Evolutionary conservation across 495 filamentous ascomycete species (phyloP), one percentile per base, ranked within the genome.

Genomic region (Talaromyces adpressus): DNA sequence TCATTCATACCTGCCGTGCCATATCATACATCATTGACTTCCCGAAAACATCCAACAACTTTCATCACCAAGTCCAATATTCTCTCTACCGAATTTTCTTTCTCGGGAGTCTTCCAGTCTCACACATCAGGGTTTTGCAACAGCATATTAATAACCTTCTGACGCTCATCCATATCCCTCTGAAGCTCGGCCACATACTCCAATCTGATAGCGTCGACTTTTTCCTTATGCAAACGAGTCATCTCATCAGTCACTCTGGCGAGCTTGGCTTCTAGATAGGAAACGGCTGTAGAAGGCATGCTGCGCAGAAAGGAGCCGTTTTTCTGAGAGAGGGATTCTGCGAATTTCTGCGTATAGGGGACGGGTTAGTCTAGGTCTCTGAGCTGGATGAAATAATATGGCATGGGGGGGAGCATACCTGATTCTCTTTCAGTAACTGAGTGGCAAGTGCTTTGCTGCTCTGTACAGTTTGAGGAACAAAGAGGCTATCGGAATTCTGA

Each of bases 121-220:
- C 52, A 56, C 0, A 7, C 23, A 29, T 56, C 27, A 0, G 22
- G 1, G 29, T 32, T 32, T 36, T n/a, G 56, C 30, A 36, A 18
- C 27, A 58, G 22, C 56, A 58, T 58, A 36, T 58, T 29, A 36
- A 58, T 58, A 0, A 58, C 16, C 29, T 36, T 58, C 56, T 58
- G 56, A n/a, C 30, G 27, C n/a, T 58, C 56, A 14, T 34, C 16
- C 56, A 58, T 36, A 20, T 32, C 30, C 56, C 56, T 18, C 11
- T 36, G 27, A 1, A 58, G n/a, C 22, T 36, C 30, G 18, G 27
- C 56, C n/a, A 58, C 30, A 7, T 58, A 58, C 23, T 58, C 56
- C 27, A 32, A 18, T 4, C 29, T 20, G 56, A 58, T 36, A 22
- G 56, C 56, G 6, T 58, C 56, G 29, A 58, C 56, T 22, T 58